phyloP scores from a whole-genome alignment of 352 stramenopile genomes.

The Phytophthora tubulina region DNA sequence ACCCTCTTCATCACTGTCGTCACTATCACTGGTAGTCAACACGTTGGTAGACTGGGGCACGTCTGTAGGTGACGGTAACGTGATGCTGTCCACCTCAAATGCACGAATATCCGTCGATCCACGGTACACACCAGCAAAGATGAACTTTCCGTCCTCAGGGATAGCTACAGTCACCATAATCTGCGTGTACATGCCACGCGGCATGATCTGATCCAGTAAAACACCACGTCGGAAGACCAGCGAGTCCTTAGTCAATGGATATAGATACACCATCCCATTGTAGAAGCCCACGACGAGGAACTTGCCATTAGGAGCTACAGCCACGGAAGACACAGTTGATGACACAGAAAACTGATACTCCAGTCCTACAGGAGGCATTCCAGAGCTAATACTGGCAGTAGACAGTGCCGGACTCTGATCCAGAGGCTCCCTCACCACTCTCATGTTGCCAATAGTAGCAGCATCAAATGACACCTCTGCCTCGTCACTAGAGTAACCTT shows the following conservation, averaged over 20 bases:
- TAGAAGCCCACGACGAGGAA: slow-evolving; percentile 87
- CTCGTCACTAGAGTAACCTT: slow-evolving; percentile 60
- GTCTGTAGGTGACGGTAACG: slow-evolving; percentile 51
- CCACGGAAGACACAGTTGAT: slow-evolving; percentile 84
- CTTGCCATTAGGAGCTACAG: slow-evolving; percentile 67
- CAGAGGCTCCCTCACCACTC: slow-evolving; percentile 61
- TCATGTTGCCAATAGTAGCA: slow-evolving; percentile 68
- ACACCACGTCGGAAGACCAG: slow-evolving; percentile 76
- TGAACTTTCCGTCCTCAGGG: slow-evolving; percentile 83
- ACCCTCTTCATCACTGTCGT: slow-evolving; percentile 47
- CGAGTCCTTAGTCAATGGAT: slow-evolving; percentile 72
- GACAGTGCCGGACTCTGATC: slow-evolving; percentile 56
- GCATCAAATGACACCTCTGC: slow-evolving; percentile 73
- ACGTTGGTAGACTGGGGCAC: slow-evolving; percentile 17
- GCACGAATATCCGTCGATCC: slow-evolving; percentile 89
- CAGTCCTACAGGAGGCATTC: slow-evolving; percentile 47
- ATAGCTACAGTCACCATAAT: slow-evolving; percentile 83
- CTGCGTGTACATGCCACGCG: slow-evolving; percentile 85
- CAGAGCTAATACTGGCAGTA: slow-evolving; percentile 46
- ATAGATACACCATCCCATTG: slow-evolving; percentile 70
- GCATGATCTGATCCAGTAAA: slow-evolving; percentile 82
- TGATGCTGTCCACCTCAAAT: slow-evolving; percentile 85
- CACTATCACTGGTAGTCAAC: slow-evolving; percentile 27
- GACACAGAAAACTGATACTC: slow-evolving; percentile 73
- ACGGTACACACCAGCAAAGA: slow-evolving; percentile 87